Evolutionary conservation across 805 yeast species (phyloP), one percentile per base, ranked within the genome.

Genomic region (Kurtzmaniella fragi): DNA sequence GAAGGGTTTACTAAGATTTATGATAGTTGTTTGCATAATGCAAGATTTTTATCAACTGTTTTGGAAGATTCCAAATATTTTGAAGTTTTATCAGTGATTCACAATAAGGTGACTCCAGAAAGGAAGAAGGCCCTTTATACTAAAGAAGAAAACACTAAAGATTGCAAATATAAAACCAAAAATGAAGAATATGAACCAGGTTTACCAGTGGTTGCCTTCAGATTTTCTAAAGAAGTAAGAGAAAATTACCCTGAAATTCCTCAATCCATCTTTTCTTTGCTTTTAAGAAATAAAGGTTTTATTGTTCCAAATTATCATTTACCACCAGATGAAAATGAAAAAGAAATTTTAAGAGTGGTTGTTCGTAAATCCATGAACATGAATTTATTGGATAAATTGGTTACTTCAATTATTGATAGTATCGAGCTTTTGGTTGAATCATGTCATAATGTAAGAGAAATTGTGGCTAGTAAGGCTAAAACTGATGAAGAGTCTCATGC

Each of bases 231-330:
- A 37, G 67, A 69, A 29, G 77, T 89, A 57, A 56, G 62, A 31
- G 54, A 72, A 32, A 56, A 71, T 31, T 85, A 80, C 57, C 93
- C 95, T 3, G 87, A 80, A 59, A 75, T 89, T 40, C 95, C 95
- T 8, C 96, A 90, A 61, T 71, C 82, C 13, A 70, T 85, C 42
- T 60, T 89, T 20, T 82, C 95, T 0, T 69, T 80, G 11, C 56
- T 88, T 58, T 67, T 89, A 52, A 77, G 96, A 58, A 77, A 74
- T 57, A 78, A 80, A 51, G 95, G 95, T 11, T 89, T 84, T 78
- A 90, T 90, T 57, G 72, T 89, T 46, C 95, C 96, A 48, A 88
- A 89, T 69, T 89, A 89, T 62, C 86, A 84, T 44, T 71, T 89
- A 49, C 95, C 96, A 23, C 79, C 81, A 33, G 73, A 70, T 39